Conservation (phyloP, 805 yeast species). For the Kuraishia borneana region DNA sequence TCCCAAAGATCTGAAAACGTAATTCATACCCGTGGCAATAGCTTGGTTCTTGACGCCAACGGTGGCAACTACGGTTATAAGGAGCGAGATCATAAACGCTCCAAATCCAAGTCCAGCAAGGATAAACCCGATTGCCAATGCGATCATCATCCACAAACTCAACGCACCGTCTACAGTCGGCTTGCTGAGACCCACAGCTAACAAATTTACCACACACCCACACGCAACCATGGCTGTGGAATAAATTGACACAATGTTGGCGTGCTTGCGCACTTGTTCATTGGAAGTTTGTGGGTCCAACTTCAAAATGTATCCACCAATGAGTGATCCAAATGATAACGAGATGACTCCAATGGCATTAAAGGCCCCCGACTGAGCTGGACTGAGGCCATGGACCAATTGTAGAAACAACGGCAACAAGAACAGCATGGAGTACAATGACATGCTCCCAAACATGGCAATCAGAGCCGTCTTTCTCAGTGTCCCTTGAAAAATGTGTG, state of each 20-base stretch:
- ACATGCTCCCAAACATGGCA: constrained; percentile 24
- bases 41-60: constrained; percentile 35
- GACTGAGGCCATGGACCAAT: constrained; percentile 26
- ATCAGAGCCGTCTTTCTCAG: constrained; percentile 24
- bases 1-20: constrained; percentile 37
- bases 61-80: constrained; percentile 29
- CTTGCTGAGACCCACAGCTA: background rate
- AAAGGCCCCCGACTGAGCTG: constrained; percentile 26
- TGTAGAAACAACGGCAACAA: constrained; percentile 30
- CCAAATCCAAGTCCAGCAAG: constrained; percentile 28
- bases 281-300: constrained; percentile 2
- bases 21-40: constrained; percentile 35
- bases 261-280: background rate
- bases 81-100: constrained; percentile 24
- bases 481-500: constrained; percentile 24
- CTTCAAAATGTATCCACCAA: constrained; percentile 22
- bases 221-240: background rate
- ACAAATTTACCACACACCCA: background rate
- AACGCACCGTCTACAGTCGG: background rate
- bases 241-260: constrained; percentile 2
- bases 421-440: constrained; percentile 23
- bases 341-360: constrained; percentile 29
- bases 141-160: constrained; percentile 10
- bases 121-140: constrained; percentile 16
- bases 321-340: constrained; percentile 26